These are phyloP conservation scores for Lepiota brunneoincarnata DNA, from an alignment of 768 basidiomycete species.

Conservation along the genomic window DNA sequence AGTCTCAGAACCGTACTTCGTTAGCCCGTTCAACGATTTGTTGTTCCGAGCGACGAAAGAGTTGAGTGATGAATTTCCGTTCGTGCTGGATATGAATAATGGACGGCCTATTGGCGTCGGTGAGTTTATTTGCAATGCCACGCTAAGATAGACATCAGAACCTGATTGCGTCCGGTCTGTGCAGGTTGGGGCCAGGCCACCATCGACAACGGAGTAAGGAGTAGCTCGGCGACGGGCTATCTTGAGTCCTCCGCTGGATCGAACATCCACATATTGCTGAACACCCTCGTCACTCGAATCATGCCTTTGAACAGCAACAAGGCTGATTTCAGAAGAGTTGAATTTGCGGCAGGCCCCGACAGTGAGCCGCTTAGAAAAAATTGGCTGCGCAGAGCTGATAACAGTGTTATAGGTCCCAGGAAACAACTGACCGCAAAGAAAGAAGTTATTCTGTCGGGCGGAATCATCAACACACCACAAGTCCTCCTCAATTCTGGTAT, in stretches of 20 bases:
- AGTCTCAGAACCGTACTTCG: neutral
- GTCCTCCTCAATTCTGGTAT: constrained; percentile 7
- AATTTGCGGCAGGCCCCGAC: constrained; percentile 14
- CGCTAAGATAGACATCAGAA: neutral
- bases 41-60: constrained; percentile 18
- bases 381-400: no score
- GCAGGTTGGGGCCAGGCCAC: constrained; percentile 8
- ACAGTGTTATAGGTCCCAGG: neutral
- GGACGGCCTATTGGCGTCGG: constrained; percentile 8
- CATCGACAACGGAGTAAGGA: constrained; percentile 5
- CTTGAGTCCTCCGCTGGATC: constrained; percentile 11
- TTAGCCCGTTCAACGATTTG: constrained; percentile 18
- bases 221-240: constrained; percentile 26
- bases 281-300: constrained; percentile 14
- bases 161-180: neutral
- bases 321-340: constrained; percentile 21
- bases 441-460: neutral
- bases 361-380: neutral
- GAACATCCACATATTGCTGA: constrained; percentile 12
- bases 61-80: constrained; percentile 9
- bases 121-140: neutral
- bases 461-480: neutral
- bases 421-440: neutral
- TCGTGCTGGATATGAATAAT: constrained; percentile 2
- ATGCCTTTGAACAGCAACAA: constrained; percentile 8